These are phyloP conservation scores for Hebeloma cylindrosporum DNA, from an alignment of 768 basidiomycete species.

Conservation along the genomic window DNA sequence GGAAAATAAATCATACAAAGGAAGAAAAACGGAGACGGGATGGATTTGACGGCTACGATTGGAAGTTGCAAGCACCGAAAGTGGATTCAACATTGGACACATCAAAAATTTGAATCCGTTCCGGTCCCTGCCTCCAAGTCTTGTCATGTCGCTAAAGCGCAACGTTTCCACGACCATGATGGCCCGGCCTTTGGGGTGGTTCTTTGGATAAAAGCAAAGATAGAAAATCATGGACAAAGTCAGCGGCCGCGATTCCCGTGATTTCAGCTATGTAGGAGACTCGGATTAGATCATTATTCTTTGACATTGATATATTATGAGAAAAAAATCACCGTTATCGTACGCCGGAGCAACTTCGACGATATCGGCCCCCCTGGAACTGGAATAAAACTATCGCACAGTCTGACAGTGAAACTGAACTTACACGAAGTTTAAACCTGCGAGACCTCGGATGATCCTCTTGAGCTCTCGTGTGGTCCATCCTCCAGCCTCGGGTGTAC, in stretches of 20 bases:
- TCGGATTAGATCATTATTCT: slow-evolving; percentile 1
- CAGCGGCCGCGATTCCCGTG: slow-evolving; percentile 67
- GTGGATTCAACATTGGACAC: too few species aligned
- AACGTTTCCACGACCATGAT: slow-evolving; percentile 7
- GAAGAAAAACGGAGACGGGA: too few species aligned
- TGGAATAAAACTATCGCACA: slow-evolving; percentile 2
- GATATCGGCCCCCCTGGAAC: slow-evolving; percentile 65
- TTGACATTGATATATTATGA: not conserved
- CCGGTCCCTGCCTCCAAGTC: not conserved
- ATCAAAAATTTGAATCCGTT: too few species aligned
- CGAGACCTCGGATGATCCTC: slow-evolving; percentile 75
- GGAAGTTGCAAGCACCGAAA: too few species aligned
- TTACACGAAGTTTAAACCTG: slow-evolving; percentile 79
- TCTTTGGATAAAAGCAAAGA: slow-evolving; percentile 53
- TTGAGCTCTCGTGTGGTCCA: slow-evolving; percentile 85
- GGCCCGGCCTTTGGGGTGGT: slow-evolving; percentile 28
- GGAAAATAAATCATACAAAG: too few species aligned
- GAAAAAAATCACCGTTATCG: slow-evolving; percentile 53
- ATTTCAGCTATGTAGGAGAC: slow-evolving; percentile 50
- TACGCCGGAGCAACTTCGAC: slow-evolving; percentile 77
- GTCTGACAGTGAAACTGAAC: slow-evolving; percentile 20
- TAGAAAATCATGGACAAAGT: slow-evolving; percentile 67
- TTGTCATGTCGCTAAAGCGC: not conserved
- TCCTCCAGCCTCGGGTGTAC: slow-evolving; percentile 82
- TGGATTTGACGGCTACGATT: too few species aligned